phyloP scores from a whole-genome alignment of 805 yeast species.

The Nakazawaea ishiwadae region DNA sequence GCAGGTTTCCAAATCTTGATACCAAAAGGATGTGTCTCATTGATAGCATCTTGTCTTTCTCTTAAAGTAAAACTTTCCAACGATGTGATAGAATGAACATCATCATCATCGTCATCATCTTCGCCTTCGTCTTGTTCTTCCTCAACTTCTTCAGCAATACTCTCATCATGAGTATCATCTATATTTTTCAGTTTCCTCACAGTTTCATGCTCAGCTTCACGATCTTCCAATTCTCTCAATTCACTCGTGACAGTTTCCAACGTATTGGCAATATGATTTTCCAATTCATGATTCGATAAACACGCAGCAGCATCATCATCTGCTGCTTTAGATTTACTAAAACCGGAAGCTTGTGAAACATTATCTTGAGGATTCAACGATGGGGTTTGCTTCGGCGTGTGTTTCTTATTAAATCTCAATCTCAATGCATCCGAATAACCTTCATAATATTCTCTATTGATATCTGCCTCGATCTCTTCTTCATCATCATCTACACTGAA shows the following conservation, averaged over 20 bases:
- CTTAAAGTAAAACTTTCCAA: constrained; percentile 82
- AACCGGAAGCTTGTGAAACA: constrained; percentile 1
- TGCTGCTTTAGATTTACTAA: neutral
- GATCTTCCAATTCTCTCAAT: constrained; percentile 20
- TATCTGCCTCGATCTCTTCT: constrained; percentile 60
- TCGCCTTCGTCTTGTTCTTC: constrained; percentile 19
- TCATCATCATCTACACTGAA: constrained; percentile 84
- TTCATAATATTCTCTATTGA: constrained; percentile 58
- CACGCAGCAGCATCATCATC: neutral
- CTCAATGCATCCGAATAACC: constrained; percentile 71
- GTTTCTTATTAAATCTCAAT: constrained; percentile 32
- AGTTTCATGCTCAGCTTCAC: constrained; percentile 22
- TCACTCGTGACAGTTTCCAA: constrained; percentile 21
- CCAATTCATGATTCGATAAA: constrained; percentile 19
- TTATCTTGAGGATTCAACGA: constrained; percentile 8
- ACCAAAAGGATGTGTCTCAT: constrained; percentile 96
- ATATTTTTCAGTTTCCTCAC: neutral
- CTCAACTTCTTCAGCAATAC: constrained; percentile 15
- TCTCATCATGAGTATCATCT: constrained; percentile 14
- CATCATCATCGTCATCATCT: constrained; percentile 29
- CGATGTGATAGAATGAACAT: constrained; percentile 38
- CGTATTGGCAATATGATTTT: constrained; percentile 22
- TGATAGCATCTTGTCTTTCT: constrained; percentile 94
- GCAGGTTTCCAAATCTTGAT: constrained; percentile 99
- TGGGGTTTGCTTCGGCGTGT: constrained; percentile 4